Percentiles rank a stretch among this genome's conserved stretches.
Evolutionary conservation across 192 early-diverging fungal genomes (phyloP).

Genomic region (Chytriomyces sp.): DNA sequence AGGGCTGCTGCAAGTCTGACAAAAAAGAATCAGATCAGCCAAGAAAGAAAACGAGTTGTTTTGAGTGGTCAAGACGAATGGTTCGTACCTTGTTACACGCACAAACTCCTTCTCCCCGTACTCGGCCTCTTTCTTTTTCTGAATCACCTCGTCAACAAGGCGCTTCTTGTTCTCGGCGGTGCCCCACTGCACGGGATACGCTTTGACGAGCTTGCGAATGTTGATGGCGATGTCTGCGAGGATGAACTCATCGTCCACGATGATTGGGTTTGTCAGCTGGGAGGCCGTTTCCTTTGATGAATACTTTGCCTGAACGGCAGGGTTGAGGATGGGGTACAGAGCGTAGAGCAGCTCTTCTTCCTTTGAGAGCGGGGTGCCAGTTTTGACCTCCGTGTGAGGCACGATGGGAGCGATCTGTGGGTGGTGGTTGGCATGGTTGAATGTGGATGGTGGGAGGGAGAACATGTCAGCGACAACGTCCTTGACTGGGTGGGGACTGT

Average conservation of each 20-base stretch:
- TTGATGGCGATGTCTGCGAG: constrained; percentile 32
- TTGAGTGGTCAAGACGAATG: background rate
- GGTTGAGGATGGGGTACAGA: constrained; percentile 15
- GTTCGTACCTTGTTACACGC: background rate
- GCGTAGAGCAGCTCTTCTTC: background rate
- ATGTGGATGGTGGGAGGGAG: background rate
- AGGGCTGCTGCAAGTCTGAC: constrained; percentile 10
- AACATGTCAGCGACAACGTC: too few species aligned
- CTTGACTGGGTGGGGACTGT: too few species aligned
- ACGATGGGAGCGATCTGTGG: background rate
- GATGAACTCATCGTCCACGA: constrained; percentile 25
- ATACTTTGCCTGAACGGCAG: background rate
- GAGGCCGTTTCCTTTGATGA: background rate
- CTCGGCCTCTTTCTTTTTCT: background rate
- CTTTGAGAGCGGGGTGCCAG: too few species aligned
- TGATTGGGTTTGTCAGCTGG: constrained; percentile 15
- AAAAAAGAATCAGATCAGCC: background rate
- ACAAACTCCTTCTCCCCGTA: background rate
- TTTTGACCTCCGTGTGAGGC: background rate
- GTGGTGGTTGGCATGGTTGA: background rate
- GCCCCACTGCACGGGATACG: constrained; percentile 18
- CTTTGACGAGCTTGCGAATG: constrained; percentile 2
- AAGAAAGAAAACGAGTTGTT: background rate
- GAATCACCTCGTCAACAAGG: background rate
- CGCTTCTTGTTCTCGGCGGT: background rate